phyloP scores from a whole-genome alignment of 2,329 filamentous ascomycete species.

The Fusarium xylarioides region DNA sequence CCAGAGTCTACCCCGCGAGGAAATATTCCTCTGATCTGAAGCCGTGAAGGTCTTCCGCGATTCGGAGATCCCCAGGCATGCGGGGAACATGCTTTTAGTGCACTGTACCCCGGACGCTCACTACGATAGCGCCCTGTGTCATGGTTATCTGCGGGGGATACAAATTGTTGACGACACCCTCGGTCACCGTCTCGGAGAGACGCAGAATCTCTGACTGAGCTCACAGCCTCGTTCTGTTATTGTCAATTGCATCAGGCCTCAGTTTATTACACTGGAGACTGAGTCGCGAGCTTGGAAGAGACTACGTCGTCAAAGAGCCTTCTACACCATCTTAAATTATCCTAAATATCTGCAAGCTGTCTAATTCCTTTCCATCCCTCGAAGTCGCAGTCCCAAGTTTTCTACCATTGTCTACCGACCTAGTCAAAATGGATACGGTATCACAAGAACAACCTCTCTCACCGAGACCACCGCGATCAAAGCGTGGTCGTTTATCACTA shows the following conservation, averaged over 20 bases:
- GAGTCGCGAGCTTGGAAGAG: background rate
- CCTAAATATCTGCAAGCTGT: too few species aligned
- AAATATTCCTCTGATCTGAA: background rate
- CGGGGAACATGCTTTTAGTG: constrained; percentile 23
- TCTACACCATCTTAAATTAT: background rate
- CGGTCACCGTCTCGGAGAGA: constrained; percentile 4
- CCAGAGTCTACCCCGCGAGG: constrained; percentile 8
- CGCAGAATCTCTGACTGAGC: background rate
- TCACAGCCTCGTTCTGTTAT: background rate
- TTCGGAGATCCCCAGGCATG: constrained; percentile 20
- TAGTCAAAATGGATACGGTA: background rate
- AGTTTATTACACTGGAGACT: fast-evolving
- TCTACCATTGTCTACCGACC: background rate
- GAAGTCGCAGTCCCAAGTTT: background rate
- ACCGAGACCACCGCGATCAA: constrained; percentile 21
- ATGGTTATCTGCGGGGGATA: constrained; percentile 15
- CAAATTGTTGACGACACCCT: constrained; percentile 32
- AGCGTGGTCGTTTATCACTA: constrained; percentile 26
- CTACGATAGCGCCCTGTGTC: constrained; percentile 5
- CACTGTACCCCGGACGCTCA: constrained; percentile 16
- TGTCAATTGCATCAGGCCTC: background rate
- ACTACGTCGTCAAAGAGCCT: background rate
- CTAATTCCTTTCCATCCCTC: fast-evolving
- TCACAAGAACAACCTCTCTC: constrained; percentile 8
- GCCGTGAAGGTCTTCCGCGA: constrained; percentile 8